These are phyloP conservation scores for Phytophthora cryptogea DNA, from an alignment of 352 stramenopile genomes.

Conservation along the genomic window DNA sequence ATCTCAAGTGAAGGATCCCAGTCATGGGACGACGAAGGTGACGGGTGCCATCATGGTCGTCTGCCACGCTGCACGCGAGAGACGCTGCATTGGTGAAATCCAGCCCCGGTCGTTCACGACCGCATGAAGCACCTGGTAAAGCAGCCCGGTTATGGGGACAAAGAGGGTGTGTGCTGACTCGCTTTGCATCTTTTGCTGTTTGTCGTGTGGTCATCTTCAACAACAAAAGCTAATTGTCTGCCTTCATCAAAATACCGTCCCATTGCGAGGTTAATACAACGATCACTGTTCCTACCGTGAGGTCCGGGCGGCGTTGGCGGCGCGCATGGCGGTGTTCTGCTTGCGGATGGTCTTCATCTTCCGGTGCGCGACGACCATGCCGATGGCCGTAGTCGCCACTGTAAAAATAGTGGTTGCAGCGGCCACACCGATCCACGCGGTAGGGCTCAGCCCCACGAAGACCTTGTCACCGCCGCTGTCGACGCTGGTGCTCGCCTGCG, in stretches of 20 bases:
- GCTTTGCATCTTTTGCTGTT: slow-evolving; percentile 18
- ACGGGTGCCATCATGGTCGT: slow-evolving; percentile 11
- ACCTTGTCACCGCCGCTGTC: slow-evolving; percentile 72
- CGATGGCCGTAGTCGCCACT: slow-evolving; percentile 45
- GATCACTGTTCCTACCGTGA: slow-evolving; percentile 4
- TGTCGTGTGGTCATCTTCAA: background rate
- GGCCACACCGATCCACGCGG: slow-evolving; percentile 63
- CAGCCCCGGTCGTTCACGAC: background rate
- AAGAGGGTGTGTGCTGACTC: slow-evolving; percentile 21
- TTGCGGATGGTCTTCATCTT: slow-evolving; percentile 54
- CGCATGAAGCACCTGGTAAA: slow-evolving; percentile 11
- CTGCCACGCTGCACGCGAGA: slow-evolving; percentile 7
- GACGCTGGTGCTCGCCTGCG: slow-evolving; percentile 43
- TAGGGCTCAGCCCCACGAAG: slow-evolving; percentile 60
- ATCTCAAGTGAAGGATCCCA: slow-evolving; percentile 8
- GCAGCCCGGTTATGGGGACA: slow-evolving; percentile 16
- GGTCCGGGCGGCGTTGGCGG: slow-evolving; percentile 19
- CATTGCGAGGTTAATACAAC: background rate
- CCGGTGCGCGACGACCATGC: slow-evolving; percentile 46
- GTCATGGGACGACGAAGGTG: slow-evolving; percentile 7
- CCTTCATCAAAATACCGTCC: slow-evolving; percentile 3
- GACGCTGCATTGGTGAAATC: background rate
- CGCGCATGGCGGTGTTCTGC: slow-evolving; percentile 51
- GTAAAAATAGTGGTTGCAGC: slow-evolving; percentile 53
- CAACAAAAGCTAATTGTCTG: background rate